A percentile compares a stretch with the other conserved stretches of the same genome.
Evolutionary conservation across 352 stramenopile species (phyloP).

Genomic region (Aphanomyces astaci): DNA sequence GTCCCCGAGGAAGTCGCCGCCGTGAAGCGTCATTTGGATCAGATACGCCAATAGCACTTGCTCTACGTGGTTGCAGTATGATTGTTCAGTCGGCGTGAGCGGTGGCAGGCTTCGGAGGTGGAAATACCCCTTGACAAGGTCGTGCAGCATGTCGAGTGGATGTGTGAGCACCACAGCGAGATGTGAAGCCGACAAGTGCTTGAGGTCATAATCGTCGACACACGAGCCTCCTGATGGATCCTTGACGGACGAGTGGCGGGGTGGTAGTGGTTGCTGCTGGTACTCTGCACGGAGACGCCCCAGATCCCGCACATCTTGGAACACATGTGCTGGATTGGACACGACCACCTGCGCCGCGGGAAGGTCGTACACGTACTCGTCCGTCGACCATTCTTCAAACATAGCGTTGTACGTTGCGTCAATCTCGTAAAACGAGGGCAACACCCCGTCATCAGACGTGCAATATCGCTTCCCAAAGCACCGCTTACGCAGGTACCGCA

Average conservation of each 20-base stretch:
- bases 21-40: background rate
- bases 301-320: background rate
- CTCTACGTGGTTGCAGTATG: background rate
- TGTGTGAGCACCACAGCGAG: background rate
- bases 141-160: conserved; percentile 9
- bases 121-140: background rate
- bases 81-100: background rate
- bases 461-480: background rate
- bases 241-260: background rate
- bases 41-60: background rate
- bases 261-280: no score
- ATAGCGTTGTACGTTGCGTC: conserved; percentile 1
- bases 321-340: background rate
- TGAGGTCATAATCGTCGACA: no score
- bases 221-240: background rate
- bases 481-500: background rate
- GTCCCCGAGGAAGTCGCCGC: background rate
- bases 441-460: background rate
- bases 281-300: background rate
- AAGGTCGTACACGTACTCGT: background rate
- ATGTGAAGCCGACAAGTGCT: background rate
- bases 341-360: background rate
- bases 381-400: background rate
- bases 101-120: background rate
- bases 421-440: background rate